Evolutionary conservation across 2,329 filamentous ascomycete genomes (phyloP).

Genomic region (Aspergillus alliaceus): DNA sequence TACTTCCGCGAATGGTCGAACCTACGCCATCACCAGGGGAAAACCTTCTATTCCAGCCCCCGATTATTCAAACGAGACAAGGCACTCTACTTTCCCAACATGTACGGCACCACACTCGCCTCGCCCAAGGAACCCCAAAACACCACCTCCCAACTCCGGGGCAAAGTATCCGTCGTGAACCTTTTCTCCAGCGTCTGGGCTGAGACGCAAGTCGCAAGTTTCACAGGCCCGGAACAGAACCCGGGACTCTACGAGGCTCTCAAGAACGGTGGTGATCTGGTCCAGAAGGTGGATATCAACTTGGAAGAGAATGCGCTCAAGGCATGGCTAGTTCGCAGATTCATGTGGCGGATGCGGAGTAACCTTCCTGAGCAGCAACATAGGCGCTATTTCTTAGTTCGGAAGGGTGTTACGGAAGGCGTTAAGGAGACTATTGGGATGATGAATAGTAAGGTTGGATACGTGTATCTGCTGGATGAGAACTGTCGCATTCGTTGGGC

Average conservation of each 20-base stretch:
- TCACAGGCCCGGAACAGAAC: slow-evolving; percentile 66
- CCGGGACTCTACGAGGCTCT: slow-evolving; percentile 67
- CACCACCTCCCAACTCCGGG: slow-evolving; percentile 73
- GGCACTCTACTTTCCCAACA: slow-evolving; percentile 91
- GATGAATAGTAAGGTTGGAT: slow-evolving; percentile 88
- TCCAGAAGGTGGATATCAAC: slow-evolving; percentile 84
- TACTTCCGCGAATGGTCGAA: slow-evolving; percentile 97
- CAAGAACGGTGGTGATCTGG: slow-evolving; percentile 50
- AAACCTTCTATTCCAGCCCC: slow-evolving; percentile 84
- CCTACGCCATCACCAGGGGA: slow-evolving; percentile 78
- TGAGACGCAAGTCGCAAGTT: slow-evolving; percentile 73
- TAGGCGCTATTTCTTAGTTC: slow-evolving; percentile 60
- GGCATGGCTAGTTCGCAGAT: slow-evolving; percentile 56
- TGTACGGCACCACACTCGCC: slow-evolving; percentile 74
- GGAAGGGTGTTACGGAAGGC: slow-evolving; percentile 56
- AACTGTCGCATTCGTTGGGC: slow-evolving; percentile 93
- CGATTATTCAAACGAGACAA: slow-evolving; percentile 79
- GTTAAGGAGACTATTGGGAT: slow-evolving; percentile 64
- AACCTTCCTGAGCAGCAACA: slow-evolving; percentile 53
- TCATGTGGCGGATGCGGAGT: slow-evolving; percentile 52
- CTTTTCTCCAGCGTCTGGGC: slow-evolving; percentile 86
- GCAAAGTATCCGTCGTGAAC: slow-evolving; percentile 74
- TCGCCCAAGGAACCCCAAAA: slow-evolving; percentile 58
- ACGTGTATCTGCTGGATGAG: slow-evolving; percentile 86
- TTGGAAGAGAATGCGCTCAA: slow-evolving; percentile 76